Evolutionary conservation across 179 eudicot species (phyloP), one percentile per base, ranked within the genome.

Genomic region (Beta corolliflora): DNA sequence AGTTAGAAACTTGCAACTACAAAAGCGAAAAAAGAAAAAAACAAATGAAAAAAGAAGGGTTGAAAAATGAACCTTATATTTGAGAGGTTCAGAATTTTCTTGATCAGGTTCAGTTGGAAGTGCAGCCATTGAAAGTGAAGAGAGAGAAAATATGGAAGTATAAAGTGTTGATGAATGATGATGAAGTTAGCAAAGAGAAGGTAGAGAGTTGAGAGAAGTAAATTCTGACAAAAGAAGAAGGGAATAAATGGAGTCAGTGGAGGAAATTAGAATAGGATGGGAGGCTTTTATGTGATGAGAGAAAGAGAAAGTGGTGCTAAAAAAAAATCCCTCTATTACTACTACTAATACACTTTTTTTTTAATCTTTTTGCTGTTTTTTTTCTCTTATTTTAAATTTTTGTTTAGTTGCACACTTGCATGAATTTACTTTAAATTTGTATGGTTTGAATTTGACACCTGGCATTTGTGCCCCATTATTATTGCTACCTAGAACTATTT

Each of bases 41-140:
- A 67, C 41, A 15, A 11, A 7, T 2, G 5, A 0, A 52, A 61
- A 6, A 69, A 29, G 7, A 23, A 16, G 11, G n/a, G 29, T 25
- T 25, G 29, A 25, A 12, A 23, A 19, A 61, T 9, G 3, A 53
- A 85, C 89, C 88, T 75, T 78, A 54, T 81, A 83, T 58, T 79
- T 79, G 41, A 85, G 88, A 41, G 89, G 89, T 76, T 83, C 85
- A 9, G 83, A 67, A 5, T 79, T 81, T 21, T 65, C 70, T 78
- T 63, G 84, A 67, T 76, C 82, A 36, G 15, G 70, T 36, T 54
- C 84, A 29, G 80, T 65, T 23, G 78, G 81, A 12, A 15, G 70
- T 12, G 77, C 77, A 4, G 80, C 83, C 79, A 81, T 75, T 46
- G 77, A 81, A 61, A 25, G 52, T 8, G 53, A 21, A 21, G 65